Percentiles rank a stretch among this genome's conserved stretches.
These are phyloP conservation scores for Brassica hybrid DNA, from an alignment of 441 rosid species.

Conservation along the genomic window DNA sequence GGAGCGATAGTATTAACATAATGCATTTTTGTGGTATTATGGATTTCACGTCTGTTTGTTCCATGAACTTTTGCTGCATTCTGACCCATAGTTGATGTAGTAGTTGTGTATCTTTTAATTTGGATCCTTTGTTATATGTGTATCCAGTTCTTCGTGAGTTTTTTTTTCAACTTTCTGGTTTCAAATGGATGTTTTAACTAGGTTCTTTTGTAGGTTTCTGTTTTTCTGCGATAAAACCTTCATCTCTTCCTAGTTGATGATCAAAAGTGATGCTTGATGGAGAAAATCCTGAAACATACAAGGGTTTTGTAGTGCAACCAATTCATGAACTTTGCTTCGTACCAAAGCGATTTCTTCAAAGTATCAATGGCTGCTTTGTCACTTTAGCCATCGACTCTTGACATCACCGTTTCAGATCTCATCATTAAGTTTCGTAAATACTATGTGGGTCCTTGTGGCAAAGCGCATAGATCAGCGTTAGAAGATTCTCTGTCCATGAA, in stretches of 20 bases:
- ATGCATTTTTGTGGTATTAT: neutral
- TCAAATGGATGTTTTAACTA: neutral
- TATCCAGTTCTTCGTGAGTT: neutral
- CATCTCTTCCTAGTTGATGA: no score
- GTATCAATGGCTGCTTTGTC: neutral
- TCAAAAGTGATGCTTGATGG: no score
- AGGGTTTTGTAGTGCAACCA: neutral
- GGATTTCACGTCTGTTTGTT: neutral
- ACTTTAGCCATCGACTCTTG: neutral
- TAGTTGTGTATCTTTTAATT: neutral
- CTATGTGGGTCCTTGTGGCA: neutral
- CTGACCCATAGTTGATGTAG: neutral
- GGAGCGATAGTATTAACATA: neutral
- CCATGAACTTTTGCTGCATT: neutral
- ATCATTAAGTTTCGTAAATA: neutral
- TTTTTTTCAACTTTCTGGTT: neutral
- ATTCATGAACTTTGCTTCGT: neutral
- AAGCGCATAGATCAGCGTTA: no score
- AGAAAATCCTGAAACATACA: no score
- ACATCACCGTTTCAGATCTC: neutral
- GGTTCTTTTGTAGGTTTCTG: no score
- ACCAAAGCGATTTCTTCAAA: neutral
- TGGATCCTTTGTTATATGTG: neutral
- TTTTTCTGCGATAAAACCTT: no score
- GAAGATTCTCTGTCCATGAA: neutral